A percentile compares a stretch with the other conserved stretches of the same genome.
Conservation (phyloP, 1,139 yeast species). For the Saccharomyces hybrid region DNA sequence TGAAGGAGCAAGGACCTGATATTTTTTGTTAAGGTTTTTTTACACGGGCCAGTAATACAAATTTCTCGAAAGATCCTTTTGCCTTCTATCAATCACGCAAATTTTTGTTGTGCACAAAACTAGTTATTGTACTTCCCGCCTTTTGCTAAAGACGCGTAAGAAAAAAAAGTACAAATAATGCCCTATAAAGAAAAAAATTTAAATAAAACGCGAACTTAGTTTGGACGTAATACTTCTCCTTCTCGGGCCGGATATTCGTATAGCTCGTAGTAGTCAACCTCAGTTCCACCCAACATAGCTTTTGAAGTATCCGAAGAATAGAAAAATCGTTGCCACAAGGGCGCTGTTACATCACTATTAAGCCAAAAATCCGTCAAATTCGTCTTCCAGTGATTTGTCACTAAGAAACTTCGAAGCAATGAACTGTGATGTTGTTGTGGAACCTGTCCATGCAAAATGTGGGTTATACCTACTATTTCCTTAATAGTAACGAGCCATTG, state of each 20-base stretch:
- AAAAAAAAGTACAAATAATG: background rate
- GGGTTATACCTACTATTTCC: constrained; percentile 22
- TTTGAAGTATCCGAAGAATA: constrained; percentile 54
- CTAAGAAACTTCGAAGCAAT: constrained; percentile 40
- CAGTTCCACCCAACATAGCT: constrained; percentile 50
- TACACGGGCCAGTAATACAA: background rate
- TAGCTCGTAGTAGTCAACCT: constrained; percentile 57
- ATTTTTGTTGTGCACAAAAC: background rate
- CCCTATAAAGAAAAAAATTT: background rate
- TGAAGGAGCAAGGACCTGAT: background rate
- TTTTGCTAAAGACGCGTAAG: background rate
- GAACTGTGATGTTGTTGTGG: constrained; percentile 1
- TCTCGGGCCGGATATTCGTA: constrained; percentile 41
- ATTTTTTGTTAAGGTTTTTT: background rate
- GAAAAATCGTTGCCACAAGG: constrained; percentile 43
- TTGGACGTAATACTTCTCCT: background rate
- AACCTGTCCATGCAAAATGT: constrained; percentile 6
- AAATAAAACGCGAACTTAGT: background rate
- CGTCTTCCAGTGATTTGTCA: constrained; percentile 33
- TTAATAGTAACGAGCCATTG: constrained; percentile 29
- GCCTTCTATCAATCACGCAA: background rate
- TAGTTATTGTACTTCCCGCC: background rate
- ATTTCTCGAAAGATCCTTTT: background rate
- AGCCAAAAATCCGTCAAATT: constrained; percentile 66
- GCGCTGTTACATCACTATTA: constrained; percentile 39